Base-by-base conservation (phyloP, 2,329 filamentous ascomycete species). In the Microdochium trichocladiopsis region DNA sequence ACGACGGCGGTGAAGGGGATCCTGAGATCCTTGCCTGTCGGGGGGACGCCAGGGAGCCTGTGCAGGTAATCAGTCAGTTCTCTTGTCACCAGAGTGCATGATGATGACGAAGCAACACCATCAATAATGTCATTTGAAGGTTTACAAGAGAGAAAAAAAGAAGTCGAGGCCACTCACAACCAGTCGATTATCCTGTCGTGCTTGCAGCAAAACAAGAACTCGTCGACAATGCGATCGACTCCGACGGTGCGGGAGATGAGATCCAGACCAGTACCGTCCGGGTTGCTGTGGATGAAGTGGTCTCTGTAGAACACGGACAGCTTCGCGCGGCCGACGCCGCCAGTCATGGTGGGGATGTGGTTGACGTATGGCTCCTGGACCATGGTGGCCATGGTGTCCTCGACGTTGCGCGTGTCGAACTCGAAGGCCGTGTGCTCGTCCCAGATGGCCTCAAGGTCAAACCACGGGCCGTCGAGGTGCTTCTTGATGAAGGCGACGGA, bases 311-410 rank as follows among this genome's bases (percentile, higher is more conserved):
- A 93, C 4, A 73, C 69, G 1, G 84, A 82, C 9, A 92, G 70
- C 1, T 70, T 69, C 2, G 72, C 69, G 18, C 87, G 77, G 0
- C 88, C 88, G 31, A 90, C 77, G 1, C 88, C 88, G 2, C 88
- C 88, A 0, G 83, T 85, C 55, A 83, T 75, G 0, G 86, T 90
- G 0, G 87, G 84, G 2, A 90, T 74, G 62, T 91, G 86, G 62
- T 91, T 91, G 1, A 92, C 87, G 60, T 91, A 90, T 2, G 87
- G 88, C 64, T 90, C 82, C 48, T 84, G 75, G 2, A 90, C 86
- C 87, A 92, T 91, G 0, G 87, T 91, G n/a, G 75, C 76, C 87
- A 92, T 91, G 0, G 87, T 92, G 57, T 82, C 79, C 55, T 82
- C 82, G 0, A 90, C 86, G 2, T 80, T 81, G 11, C 86, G 77